Evolutionary conservation across 2,329 filamentous ascomycete genomes (phyloP).

Genomic region (Lojkania enalia): DNA sequence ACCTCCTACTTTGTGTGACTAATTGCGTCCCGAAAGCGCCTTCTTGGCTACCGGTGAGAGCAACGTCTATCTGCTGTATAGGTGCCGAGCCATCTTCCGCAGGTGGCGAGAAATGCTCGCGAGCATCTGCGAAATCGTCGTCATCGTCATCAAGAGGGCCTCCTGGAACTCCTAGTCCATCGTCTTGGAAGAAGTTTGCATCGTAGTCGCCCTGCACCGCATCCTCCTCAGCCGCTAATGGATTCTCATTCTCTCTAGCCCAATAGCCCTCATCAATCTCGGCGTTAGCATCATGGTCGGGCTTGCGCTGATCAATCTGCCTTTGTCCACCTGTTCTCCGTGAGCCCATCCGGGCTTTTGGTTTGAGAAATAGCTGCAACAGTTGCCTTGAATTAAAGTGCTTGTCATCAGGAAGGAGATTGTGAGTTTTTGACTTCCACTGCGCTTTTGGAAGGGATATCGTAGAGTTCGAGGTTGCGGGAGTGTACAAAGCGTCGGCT

Average conservation of each 20-base stretch:
- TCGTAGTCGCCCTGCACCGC: conserved; percentile 80
- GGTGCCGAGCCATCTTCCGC: conserved; percentile 56
- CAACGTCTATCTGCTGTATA: conserved; percentile 27
- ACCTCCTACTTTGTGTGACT: conserved; percentile 62
- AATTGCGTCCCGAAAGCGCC: conserved; percentile 65
- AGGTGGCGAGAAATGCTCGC: conserved; percentile 75
- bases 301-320: conserved; percentile 15
- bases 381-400: conserved; percentile 95
- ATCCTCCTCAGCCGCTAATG: conserved; percentile 56
- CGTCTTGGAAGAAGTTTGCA: conserved; percentile 96
- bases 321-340: conserved; percentile 4
- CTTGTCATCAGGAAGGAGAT: conserved; percentile 94
- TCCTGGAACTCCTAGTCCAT: conserved; percentile 69
- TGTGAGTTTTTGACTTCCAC: conserved; percentile 91
- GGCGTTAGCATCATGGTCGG: conserved; percentile 62
- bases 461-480: conserved; percentile 75
- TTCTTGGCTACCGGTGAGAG: conserved; percentile 59
- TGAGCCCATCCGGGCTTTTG: conserved; percentile 67
- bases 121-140: conserved; percentile 76
- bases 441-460: conserved; percentile 91
- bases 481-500: conserved; percentile 78
- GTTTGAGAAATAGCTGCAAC: conserved; percentile 89
- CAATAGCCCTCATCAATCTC: conserved; percentile 97
- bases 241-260: conserved; percentile 60
- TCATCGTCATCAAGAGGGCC: conserved; percentile 67